Percentiles rank a stretch among this genome's conserved stretches.
Conservation (phyloP, 192 early-diverging fungal genomes). For the Kappamyces sp. region DNA sequence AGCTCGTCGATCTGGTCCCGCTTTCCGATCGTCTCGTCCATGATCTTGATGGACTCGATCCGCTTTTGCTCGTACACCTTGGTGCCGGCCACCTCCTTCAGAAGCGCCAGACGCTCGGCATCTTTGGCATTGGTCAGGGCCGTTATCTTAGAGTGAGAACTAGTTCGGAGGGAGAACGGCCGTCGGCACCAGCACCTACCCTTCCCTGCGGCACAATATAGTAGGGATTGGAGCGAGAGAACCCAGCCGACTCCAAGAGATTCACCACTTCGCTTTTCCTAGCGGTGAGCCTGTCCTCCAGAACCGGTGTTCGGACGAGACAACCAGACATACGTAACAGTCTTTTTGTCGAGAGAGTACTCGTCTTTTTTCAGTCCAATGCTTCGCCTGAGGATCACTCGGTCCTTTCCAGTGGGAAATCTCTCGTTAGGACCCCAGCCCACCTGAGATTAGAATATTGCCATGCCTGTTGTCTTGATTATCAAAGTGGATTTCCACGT, state of each 20-base stretch:
- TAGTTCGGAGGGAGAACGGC: neutral
- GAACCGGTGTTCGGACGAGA: neutral
- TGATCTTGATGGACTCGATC: slow-evolving; percentile 82
- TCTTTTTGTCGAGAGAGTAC: slow-evolving; percentile 94
- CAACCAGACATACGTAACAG: slow-evolving; percentile 66
- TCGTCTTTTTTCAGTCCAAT: slow-evolving; percentile 98
- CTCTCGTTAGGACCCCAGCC: slow-evolving; percentile 10
- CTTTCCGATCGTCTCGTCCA: slow-evolving; percentile 87
- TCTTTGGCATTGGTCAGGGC: slow-evolving; percentile 94
- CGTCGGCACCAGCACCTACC: slow-evolving; percentile 38
- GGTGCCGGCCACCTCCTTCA: slow-evolving; percentile 99
- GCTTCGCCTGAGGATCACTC: slow-evolving; percentile 83
- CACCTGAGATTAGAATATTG: slow-evolving; percentile 7
- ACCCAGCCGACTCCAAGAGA: slow-evolving; percentile 91
- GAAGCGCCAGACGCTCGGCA: slow-evolving; percentile 73
- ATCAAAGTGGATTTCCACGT: slow-evolving; percentile 94
- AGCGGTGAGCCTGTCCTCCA: neutral
- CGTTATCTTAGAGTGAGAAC: slow-evolving; percentile 57
- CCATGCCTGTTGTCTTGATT: slow-evolving; percentile 77
- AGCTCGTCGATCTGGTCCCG: slow-evolving; percentile 85
- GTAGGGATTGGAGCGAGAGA: slow-evolving; percentile 95
- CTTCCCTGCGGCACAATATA: slow-evolving; percentile 98
- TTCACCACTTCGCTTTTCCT: slow-evolving; percentile 91
- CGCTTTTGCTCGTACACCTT: slow-evolving; percentile 90
- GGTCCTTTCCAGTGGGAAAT: slow-evolving; percentile 79